Conservation (phyloP, 495 filamentous ascomycete species). For the Xylaria longipes region DNA sequence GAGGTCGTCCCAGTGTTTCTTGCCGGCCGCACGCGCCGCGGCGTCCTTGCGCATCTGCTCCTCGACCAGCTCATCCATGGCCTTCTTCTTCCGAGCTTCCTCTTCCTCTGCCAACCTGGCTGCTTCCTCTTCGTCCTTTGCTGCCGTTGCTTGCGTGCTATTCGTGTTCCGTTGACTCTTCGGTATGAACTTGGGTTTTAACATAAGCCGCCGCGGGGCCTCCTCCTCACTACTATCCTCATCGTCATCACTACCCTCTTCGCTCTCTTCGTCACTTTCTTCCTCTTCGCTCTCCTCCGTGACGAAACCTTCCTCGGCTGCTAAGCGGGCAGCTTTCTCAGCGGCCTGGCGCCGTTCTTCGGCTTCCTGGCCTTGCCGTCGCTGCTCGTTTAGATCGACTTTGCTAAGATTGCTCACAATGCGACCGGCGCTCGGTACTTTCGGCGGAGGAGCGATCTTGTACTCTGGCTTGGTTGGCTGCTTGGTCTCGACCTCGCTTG, state of each 20-base stretch:
- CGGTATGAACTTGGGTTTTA: slow-evolving; percentile 90
- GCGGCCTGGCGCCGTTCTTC: slow-evolving; percentile 51
- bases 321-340: slow-evolving; percentile 50
- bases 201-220: slow-evolving; percentile 72
- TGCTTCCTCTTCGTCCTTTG: slow-evolving; percentile 38
- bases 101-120: slow-evolving; percentile 47
- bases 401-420: slow-evolving; percentile 68
- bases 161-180: slow-evolving; percentile 70
- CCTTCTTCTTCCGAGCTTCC: slow-evolving; percentile 68
- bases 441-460: slow-evolving; percentile 61
- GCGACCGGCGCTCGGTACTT: slow-evolving; percentile 61
- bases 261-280: slow-evolving; percentile 41
- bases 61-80: slow-evolving; percentile 79
- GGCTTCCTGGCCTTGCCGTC: slow-evolving; percentile 41
- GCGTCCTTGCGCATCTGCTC: slow-evolving; percentile 84
- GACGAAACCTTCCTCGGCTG: slow-evolving; percentile 77
- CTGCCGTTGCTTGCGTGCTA: slow-evolving; percentile 25
- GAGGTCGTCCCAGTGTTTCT: slow-evolving; percentile 88
- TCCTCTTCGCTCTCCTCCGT: slow-evolving; percentile 64
- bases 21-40: slow-evolving; percentile 74
- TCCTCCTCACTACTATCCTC: slow-evolving; percentile 72
- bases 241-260: slow-evolving; percentile 44
- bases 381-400: slow-evolving; percentile 67
- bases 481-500: slow-evolving; percentile 57
- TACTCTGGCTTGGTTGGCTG: slow-evolving; percentile 32